A percentile compares a stretch with the other conserved stretches of the same genome.
Evolutionary conservation across 805 yeast species (phyloP).

Genomic region (Torulaspora delbrueckii): DNA sequence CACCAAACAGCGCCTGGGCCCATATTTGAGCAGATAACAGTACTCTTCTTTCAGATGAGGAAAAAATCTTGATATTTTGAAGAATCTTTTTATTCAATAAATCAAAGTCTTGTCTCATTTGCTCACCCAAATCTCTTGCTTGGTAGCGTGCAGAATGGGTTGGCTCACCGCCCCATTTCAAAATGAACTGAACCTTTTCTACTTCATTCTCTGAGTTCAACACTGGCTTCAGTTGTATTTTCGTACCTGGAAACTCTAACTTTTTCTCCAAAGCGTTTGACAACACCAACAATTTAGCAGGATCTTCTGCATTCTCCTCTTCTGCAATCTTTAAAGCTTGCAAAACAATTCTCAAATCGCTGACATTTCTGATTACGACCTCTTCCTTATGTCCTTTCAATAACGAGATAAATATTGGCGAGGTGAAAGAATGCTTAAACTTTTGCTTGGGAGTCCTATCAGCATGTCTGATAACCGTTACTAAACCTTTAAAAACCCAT

Average conservation of each 20-base stretch:
- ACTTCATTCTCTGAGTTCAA: constrained; percentile 62
- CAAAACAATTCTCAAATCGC: constrained; percentile 78
- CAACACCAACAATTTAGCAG: constrained; percentile 66
- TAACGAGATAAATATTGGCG: constrained; percentile 78
- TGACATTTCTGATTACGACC: constrained; percentile 86
- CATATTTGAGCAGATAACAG: constrained; percentile 87
- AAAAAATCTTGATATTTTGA: constrained; percentile 78
- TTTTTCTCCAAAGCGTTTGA: constrained; percentile 84
- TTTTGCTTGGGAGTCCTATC: constrained; percentile 98
- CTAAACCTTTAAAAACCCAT: constrained; percentile 95
- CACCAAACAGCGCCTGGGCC: constrained; percentile 69
- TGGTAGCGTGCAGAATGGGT: constrained; percentile 96
- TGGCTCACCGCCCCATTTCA: constrained; percentile 99
- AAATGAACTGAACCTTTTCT: constrained; percentile 90
- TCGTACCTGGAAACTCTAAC: constrained; percentile 89
- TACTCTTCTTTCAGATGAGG: constrained; percentile 93
- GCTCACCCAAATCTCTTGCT: constrained; percentile 93
- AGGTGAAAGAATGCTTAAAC: constrained; percentile 88
- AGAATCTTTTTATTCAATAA: constrained; percentile 79
- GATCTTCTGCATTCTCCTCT: constrained; percentile 74
- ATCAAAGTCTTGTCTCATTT: constrained; percentile 85
- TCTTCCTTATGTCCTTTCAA: constrained; percentile 94
- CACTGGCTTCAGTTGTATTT: constrained; percentile 90
- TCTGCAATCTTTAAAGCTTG: constrained; percentile 80
- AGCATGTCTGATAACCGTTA: constrained; percentile 90